Base-by-base conservation (phyloP, 495 filamentous ascomycete species). In the Penicillium canariense region DNA sequence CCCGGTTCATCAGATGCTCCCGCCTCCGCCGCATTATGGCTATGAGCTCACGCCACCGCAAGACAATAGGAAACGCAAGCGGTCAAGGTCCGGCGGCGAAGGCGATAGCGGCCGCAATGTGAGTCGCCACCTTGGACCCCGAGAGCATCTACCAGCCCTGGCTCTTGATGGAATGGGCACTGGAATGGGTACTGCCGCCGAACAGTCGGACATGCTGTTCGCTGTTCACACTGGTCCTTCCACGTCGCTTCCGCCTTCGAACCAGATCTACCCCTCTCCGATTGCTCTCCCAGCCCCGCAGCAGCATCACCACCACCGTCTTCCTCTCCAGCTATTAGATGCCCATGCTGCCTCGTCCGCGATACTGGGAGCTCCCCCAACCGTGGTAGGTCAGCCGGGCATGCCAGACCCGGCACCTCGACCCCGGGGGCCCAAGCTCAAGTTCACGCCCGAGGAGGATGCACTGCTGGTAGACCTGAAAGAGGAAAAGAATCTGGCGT, bases 391-490 rank as follows among this genome's bases (percentile, higher is more conserved):
- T 40, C 82, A 89, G 61, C 82, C 78, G 34, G 90, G 91, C 17
- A 93, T 96, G 90, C 90, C 90, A 5, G 70, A 77, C 12, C 90
- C 89, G 23, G 89, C 88, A 17, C 81, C 84, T 28, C 71, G 84
- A 58, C 91, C 91, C 11, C 83, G 84, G 50, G 89, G 88, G 4
- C 90, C 90, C 15, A 95, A 95, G 69, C 72, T 93, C 53, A 95
- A 93, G 61, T 96, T 96, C 62, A 95, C 90, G 1, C 84, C 88
- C 36, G 90, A 93, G 69, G 91, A 96, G 64, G 91, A 96, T 69
- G 81, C 83, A 45, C 73, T 93, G 45, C 73, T 96, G 34, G 83
- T 96, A 17, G 89, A 93, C 54, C 74, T 96, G 48, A 96, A 96
- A 69, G 91, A 96, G 71, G 89, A 91, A 55, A 93, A 91, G 67